Percentiles rank a stretch among this genome's conserved stretches.
Conservation (phyloP, 2,329 filamentous ascomycete genomes). For the Claviceps humidiphila region DNA sequence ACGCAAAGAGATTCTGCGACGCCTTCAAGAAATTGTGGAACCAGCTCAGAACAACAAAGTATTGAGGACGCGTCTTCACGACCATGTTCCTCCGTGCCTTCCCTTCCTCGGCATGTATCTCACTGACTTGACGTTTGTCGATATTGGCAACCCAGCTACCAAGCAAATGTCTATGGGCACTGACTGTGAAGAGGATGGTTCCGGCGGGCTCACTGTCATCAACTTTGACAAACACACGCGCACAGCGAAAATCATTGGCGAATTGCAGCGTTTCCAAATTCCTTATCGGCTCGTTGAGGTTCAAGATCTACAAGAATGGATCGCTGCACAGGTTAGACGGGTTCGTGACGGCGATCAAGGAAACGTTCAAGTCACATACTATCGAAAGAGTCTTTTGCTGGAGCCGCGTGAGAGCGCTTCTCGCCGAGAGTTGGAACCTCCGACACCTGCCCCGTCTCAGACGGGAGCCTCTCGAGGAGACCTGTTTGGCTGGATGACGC, state of each 20-base stretch:
- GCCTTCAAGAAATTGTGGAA: conserved; percentile 74
- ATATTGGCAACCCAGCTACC: conserved; percentile 81
- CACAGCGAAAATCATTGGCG: conserved; percentile 89
- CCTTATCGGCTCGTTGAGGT: conserved; percentile 75
- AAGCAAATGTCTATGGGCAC: conserved; percentile 48
- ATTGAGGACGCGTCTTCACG: conserved; percentile 68
- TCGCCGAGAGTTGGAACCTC: conserved; percentile 20
- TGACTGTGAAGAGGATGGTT: conserved; percentile 45
- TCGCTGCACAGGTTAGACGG: conserved; percentile 65
- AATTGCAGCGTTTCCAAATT: conserved; percentile 91
- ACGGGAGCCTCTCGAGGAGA: conserved; percentile 23
- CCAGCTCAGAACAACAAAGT: conserved; percentile 83
- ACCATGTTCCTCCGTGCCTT: conserved; percentile 80
- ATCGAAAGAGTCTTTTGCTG: conserved; percentile 71
- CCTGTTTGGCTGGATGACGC: conserved; percentile 38
- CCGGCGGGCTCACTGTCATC: conserved; percentile 63
- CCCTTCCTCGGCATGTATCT: conserved; percentile 95
- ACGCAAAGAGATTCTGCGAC: conserved; percentile 66
- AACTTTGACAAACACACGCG: conserved; percentile 97
- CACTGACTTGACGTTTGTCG: conserved; percentile 90
- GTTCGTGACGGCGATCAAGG: conserved; percentile 49
- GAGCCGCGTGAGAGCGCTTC: conserved; percentile 53
- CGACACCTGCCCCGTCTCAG: conserved; percentile 16
- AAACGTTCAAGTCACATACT: conserved; percentile 50
- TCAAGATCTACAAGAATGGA: conserved; percentile 85